Evolutionary conservation across 73 alveolate species (phyloP).

Genomic region (Paraurostyla sp.): DNA sequence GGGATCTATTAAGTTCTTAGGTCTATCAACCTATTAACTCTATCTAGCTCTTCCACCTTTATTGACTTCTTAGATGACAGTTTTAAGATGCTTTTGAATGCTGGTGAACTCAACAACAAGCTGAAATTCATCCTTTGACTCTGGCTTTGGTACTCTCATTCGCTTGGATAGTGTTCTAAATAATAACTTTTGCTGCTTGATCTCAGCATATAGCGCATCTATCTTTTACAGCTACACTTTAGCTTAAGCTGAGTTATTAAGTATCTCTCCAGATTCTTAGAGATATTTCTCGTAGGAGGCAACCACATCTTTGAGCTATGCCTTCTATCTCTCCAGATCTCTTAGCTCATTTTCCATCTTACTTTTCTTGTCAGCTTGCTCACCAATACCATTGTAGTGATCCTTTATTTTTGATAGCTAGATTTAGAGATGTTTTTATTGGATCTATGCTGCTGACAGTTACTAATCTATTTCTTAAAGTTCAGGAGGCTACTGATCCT

Average conservation of each 20-base stretch:
- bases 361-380: not conserved
- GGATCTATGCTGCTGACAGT: not conserved
- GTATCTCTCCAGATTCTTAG: not conserved
- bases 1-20: not conserved
- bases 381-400: not conserved
- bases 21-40: not conserved
- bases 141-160: not conserved
- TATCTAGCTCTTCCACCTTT: slow-evolving; percentile 34
- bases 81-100: not conserved
- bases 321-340: not conserved
- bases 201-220: not conserved
- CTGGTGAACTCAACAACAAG: not conserved
- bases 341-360: not conserved
- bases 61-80: not conserved
- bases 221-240: not conserved
- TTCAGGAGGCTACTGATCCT: not conserved
- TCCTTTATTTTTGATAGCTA: not conserved
- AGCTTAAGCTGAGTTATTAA: not conserved
- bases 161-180: not conserved
- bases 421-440: not conserved
- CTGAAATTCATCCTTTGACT: not conserved
- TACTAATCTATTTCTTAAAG: not conserved
- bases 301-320: not conserved
- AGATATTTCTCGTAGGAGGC: not conserved
- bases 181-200: not conserved